These are phyloP conservation scores for Crassisporium funariophilum DNA, from an alignment of 768 basidiomycete genomes.

Conservation along the genomic window DNA sequence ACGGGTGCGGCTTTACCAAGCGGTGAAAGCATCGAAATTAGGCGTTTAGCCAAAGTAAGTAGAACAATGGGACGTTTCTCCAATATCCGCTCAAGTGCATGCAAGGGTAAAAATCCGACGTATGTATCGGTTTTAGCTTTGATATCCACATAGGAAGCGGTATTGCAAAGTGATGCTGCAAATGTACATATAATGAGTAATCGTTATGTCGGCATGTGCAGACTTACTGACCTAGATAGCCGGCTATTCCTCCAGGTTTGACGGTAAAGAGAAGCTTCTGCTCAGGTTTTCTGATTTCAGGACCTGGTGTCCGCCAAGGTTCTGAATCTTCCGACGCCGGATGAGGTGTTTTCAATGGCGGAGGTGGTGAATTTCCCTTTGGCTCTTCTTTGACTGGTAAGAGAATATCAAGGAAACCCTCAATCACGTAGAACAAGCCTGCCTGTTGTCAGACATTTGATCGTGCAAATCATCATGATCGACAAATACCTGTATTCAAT, in stretches of 20 bases:
- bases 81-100: constrained; percentile 85
- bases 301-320: constrained; percentile 35
- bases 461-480: constrained; percentile 5
- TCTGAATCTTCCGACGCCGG: constrained; percentile 31
- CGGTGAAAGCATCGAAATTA: constrained; percentile 93
- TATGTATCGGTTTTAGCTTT: constrained; percentile 98
- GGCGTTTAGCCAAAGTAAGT: constrained; percentile 91
- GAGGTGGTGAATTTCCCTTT: constrained; percentile 20
- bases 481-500: constrained; percentile 68
- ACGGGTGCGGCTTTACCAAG: constrained; percentile 56
- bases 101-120: constrained; percentile 90
- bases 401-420: constrained; percentile 92
- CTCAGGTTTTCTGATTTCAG: constrained; percentile 34
- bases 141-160: constrained; percentile 95
- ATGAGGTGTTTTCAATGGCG: constrained; percentile 16
- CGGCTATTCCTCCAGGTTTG: constrained; percentile 96
- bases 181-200: no score
- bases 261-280: constrained; percentile 89
- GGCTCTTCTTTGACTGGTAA: constrained; percentile 54
- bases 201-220: background rate
- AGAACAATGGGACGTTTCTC: constrained; percentile 96
- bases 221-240: constrained; percentile 73
- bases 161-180: constrained; percentile 84
- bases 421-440: constrained; percentile 93
- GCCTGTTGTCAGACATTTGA: constrained; percentile 3